Conservation (phyloP, 2,329 filamentous ascomycete species). For the Talaromyces amestolkiae region DNA sequence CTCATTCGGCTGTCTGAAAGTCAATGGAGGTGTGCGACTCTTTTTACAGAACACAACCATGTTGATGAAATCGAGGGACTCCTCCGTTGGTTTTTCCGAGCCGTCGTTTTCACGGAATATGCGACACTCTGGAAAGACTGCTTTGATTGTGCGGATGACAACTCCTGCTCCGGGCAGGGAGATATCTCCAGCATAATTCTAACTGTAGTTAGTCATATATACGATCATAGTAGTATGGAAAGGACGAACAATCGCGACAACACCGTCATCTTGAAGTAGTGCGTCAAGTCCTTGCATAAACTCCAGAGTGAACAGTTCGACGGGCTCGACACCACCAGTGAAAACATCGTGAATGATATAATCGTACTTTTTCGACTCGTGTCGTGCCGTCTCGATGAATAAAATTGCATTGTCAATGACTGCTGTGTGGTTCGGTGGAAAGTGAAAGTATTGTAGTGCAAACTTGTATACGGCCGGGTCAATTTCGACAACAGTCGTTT, state of each 20-base stretch:
- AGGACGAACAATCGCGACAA: constrained; percentile 75
- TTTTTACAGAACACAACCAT: constrained; percentile 94
- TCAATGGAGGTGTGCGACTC: constrained; percentile 48
- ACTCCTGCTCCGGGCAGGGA: constrained; percentile 71
- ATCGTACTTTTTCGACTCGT: constrained; percentile 61
- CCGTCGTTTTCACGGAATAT: constrained; percentile 75
- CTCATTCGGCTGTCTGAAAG: constrained; percentile 64
- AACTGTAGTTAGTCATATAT: constrained; percentile 21
- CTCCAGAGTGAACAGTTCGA: constrained; percentile 79
- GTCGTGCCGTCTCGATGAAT: constrained; percentile 58
- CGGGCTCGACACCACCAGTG: constrained; percentile 89
- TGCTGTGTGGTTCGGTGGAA: constrained; percentile 74
- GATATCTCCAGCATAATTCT: constrained; percentile 96
- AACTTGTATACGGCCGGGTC: constrained; percentile 86
- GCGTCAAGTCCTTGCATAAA: constrained; percentile 70
- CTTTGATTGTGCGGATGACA: constrained; percentile 75
- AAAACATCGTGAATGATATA: constrained; percentile 98
- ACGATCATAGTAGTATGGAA: background rate
- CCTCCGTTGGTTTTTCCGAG: constrained; percentile 40
- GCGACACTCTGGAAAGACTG: constrained; percentile 84
- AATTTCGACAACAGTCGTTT: constrained; percentile 92
- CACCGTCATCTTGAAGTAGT: constrained; percentile 73
- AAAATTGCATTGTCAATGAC: constrained; percentile 76
- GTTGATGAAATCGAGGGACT: constrained; percentile 78
- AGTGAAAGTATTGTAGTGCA: constrained; percentile 76